These are phyloP conservation scores for Zymoseptoria pseudotritici DNA, from an alignment of 2,329 filamentous ascomycete species.

Conservation along the genomic window DNA sequence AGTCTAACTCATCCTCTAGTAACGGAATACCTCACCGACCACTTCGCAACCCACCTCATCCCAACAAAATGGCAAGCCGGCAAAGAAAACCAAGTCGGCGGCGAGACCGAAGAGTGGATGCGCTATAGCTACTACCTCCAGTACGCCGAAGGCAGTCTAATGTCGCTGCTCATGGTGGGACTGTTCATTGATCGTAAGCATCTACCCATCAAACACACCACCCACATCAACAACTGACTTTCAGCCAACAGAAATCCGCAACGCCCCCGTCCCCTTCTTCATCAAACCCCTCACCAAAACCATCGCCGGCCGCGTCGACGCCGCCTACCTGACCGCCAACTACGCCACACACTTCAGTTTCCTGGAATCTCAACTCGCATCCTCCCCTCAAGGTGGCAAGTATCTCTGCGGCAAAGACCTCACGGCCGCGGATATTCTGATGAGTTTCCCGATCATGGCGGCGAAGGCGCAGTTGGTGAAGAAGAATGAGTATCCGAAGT, in stretches of 20 bases:
- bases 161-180: constrained; percentile 60
- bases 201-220: too few species aligned
- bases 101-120: constrained; percentile 54
- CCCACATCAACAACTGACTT: neutral
- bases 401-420: constrained; percentile 45
- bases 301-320: constrained; percentile 45
- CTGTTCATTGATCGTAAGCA: constrained; percentile 56
- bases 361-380: constrained; percentile 43
- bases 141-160: constrained; percentile 77
- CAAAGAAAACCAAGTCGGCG: constrained; percentile 48
- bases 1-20: constrained; percentile 32
- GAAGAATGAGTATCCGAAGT: constrained; percentile 39
- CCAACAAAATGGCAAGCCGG: constrained; percentile 47
- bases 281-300: constrained; percentile 55
- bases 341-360: constrained; percentile 43
- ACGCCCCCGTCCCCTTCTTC: constrained; percentile 58
- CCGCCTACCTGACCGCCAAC: constrained; percentile 40
- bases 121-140: constrained; percentile 66
- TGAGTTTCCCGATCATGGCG: constrained; percentile 46
- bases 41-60: constrained; percentile 48
- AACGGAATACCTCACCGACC: constrained; percentile 70
- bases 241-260: constrained; percentile 30
- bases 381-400: constrained; percentile 41
- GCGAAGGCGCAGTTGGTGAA: constrained; percentile 32
- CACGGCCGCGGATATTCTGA: constrained; percentile 47